Conservation (phyloP, 768 basidiomycete genomes). For the Hericium erinaceus region DNA sequence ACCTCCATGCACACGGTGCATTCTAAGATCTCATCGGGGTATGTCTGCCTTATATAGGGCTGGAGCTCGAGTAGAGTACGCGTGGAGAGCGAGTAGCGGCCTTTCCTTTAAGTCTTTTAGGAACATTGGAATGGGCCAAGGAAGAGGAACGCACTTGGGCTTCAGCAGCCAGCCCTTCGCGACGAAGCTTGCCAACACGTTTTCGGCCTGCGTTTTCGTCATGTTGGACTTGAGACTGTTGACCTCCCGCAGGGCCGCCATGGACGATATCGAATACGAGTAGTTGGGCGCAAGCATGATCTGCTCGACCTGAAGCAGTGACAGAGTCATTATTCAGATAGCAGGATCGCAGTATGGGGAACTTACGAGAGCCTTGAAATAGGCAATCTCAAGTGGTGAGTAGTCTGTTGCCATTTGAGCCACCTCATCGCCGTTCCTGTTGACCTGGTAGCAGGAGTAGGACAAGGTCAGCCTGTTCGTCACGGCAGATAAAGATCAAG, state of each 20-base stretch:
- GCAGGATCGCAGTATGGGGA: background rate
- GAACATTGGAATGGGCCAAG: background rate
- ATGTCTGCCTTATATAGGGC: slow-evolving; percentile 65
- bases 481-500: background rate
- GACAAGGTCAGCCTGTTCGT: background rate
- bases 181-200: slow-evolving; percentile 68
- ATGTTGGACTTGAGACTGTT: slow-evolving; percentile 44
- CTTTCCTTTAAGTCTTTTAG: slow-evolving; percentile 22
- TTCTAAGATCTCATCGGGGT: slow-evolving; percentile 58
- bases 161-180: slow-evolving; percentile 73
- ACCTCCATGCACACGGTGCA: slow-evolving; percentile 73
- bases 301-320: slow-evolving; percentile 62
- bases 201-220: slow-evolving; percentile 68
- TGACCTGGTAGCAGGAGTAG: slow-evolving; percentile 42
- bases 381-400: slow-evolving; percentile 66
- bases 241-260: slow-evolving; percentile 68
- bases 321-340: background rate
- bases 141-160: slow-evolving; percentile 48
- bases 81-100: slow-evolving; percentile 68
- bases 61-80: slow-evolving; percentile 68
- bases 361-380: slow-evolving; percentile 73
- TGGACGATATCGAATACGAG: slow-evolving; percentile 67
- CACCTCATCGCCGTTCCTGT: slow-evolving; percentile 69
- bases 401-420: slow-evolving; percentile 85
- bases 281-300: slow-evolving; percentile 76